phyloP scores from a whole-genome alignment of 2,329 filamentous ascomycete genomes.

The Aspergillus uvarum region DNA sequence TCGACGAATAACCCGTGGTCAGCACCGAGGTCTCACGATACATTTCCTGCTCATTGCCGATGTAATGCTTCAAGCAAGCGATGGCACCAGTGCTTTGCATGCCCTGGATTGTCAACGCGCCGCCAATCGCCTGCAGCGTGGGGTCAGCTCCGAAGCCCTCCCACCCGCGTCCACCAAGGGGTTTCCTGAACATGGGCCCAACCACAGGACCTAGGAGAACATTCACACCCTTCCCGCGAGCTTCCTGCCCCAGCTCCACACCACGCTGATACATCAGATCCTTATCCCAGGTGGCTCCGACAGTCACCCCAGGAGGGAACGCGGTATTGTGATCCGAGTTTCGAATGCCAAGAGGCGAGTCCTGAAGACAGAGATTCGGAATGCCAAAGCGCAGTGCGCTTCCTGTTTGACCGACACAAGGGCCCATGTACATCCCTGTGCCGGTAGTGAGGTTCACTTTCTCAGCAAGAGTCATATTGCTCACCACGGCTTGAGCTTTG shows the following conservation, averaged over 20 bases:
- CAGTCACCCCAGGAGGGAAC: slow-evolving; percentile 77
- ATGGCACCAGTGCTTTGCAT: slow-evolving; percentile 59
- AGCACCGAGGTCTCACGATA: slow-evolving; percentile 50
- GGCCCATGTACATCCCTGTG: slow-evolving; percentile 69
- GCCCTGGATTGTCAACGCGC: slow-evolving; percentile 54
- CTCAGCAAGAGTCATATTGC: slow-evolving; percentile 75
- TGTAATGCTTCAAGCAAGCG: slow-evolving; percentile 58
- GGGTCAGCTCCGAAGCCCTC: slow-evolving; percentile 73
- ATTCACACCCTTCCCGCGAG: slow-evolving; percentile 70
- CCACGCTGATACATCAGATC: slow-evolving; percentile 67
- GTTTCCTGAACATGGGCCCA: slow-evolving; percentile 70
- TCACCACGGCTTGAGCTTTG: slow-evolving; percentile 67
- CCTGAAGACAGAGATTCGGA: slow-evolving; percentile 69
- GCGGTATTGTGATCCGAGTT: slow-evolving; percentile 73
- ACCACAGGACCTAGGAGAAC: slow-evolving; percentile 69
- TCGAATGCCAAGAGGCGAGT: slow-evolving; percentile 69
- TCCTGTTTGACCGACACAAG: slow-evolving; percentile 74
- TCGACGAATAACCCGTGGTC: slow-evolving; percentile 45
- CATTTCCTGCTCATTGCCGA: slow-evolving; percentile 51
- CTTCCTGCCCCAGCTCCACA: slow-evolving; percentile 68
- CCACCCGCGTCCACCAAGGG: slow-evolving; percentile 72
- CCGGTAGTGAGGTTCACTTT: slow-evolving; percentile 77
- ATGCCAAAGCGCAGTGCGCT: slow-evolving; percentile 69
- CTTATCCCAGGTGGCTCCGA: slow-evolving; percentile 74
- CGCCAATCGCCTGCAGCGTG: slow-evolving; percentile 58